phyloP scores from a whole-genome alignment of 73 alveolate species.

The Effrenium voratum region DNA sequence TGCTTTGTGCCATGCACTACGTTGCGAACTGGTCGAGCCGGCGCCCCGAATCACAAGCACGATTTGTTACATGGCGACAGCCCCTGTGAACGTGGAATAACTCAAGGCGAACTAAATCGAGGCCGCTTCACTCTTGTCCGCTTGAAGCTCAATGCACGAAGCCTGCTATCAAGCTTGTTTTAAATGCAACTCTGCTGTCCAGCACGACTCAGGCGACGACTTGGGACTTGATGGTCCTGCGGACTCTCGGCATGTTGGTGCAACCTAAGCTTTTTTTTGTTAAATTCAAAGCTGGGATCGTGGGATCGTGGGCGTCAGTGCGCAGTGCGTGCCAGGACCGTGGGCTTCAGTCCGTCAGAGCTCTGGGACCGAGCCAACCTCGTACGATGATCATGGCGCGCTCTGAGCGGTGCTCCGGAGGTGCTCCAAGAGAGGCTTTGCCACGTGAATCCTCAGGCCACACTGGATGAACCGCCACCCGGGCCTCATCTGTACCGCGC shows the following conservation, averaged over 20 bases:
- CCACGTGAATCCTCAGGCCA: background rate
- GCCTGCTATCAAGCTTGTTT: too few species aligned
- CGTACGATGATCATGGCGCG: conserved; percentile 79
- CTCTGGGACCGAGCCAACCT: conserved; percentile 76
- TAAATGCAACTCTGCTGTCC: background rate
- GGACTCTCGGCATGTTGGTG: background rate
- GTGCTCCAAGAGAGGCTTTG: background rate
- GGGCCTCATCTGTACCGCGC: conserved; percentile 82
- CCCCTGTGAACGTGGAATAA: background rate
- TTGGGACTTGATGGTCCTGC: conserved; percentile 80
- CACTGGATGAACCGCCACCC: conserved; percentile 61
- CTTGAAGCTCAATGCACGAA: background rate
- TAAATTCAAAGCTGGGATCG: too few species aligned
- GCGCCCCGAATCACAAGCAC: background rate
- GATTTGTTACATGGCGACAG: background rate
- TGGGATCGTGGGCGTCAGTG: background rate
- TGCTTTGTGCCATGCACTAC: conserved; percentile 66
- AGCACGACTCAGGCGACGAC: conserved; percentile 31
- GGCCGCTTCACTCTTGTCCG: conserved; percentile 89
- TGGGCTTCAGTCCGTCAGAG: conserved; percentile 79
- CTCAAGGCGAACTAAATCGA: conserved; percentile 70
- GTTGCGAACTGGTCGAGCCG: conserved; percentile 79
- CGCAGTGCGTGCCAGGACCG: conserved; percentile 35
- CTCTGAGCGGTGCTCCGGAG: background rate
- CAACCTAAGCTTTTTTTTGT: too few species aligned